Base-by-base conservation (phyloP, 345 rosid genomes). In the Ricinus communis region DNA sequence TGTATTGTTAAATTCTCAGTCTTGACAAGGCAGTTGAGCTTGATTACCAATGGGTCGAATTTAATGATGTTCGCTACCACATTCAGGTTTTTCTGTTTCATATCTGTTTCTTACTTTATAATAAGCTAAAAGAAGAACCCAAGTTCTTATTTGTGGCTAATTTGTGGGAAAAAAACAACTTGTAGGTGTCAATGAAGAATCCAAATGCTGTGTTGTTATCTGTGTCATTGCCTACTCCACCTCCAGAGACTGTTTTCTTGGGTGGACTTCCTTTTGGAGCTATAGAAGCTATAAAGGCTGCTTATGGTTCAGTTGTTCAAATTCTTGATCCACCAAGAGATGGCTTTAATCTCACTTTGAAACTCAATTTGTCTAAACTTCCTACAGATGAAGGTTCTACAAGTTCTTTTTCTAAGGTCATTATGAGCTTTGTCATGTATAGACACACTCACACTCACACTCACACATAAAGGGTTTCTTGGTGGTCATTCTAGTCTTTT, bases 241-340 rank as follows among this genome's bases (percentile, higher is more conserved):
- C 98, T 65, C 89, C 91, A 6, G 96, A 85, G 80, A 87, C 97
- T 27, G 79, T 83, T 69, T 93, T 92, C 72, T 66, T 80, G 56
- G 88, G 87, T 40, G 99, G 99, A 62, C 95, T 93, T 70, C 99
- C 99, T 1, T 77, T 80, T 45, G 99, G 97, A 83, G 96, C 98
- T 71, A 86, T 95, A 53, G 99, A 95, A 84, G 99, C 97, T 51
- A 85, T 91, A 71, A 96, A 96, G 82, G 83, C 91, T 30, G 75
- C 95, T 2, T 96, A 93, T 54, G 94, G 89, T 25, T 84, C 78
- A 0, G 84, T 79, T 25, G 95, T 93, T 49, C 99, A 96, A 76
- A 96, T 96, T 66, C 95, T 96, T 60, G 99, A 96, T 83, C 98
- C 99, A 73, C 99, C 98, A 15, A 85, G 91, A 78, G 98, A 93